Evolutionary conservation across 1,284 basidiomycete genomes (phyloP), one percentile per base, ranked within the genome.

Genomic region (Cryptococcus hybrid): DNA sequence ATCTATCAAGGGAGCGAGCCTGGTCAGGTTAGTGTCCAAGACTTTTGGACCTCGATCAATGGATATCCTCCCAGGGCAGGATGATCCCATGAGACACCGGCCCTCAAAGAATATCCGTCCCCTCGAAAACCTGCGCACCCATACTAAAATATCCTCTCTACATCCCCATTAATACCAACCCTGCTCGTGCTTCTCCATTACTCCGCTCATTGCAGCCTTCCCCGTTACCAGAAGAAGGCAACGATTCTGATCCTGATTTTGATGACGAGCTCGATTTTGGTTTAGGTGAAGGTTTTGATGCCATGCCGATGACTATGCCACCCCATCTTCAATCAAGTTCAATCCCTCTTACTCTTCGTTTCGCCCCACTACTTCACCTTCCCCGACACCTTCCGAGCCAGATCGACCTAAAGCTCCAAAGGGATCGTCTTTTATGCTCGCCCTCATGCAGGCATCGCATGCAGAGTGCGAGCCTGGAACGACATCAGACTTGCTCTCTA

Each of bases 401-500:
- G 15, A 35, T 9, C 38, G 47, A 24, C 49, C 51, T 12, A 15
- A 12, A 12, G 54, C 56, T 8, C 58, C 60, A 9, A 57, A 54
- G 3, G 58, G 57, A 24, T 60, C 68, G 1, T 61, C 65, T 24
- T 73, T 82, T 18, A 78, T 77, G 3, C 76, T 90, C 60, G 92
- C 92, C 1, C 82, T 99, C 38, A 86, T 95, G 52, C 89, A 90
- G 46, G 95, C 95, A 0, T 95, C 92, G 4, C 94, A 97, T 72
- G 89, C 93, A 2, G 95, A 98, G 74, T 92, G 90, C 13, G 84
- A 92, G 15, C 88, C 87, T 61, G 95, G 95, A 45, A 89, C 89
- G 1, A 92, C 95, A 61, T 85, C 87, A 47, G 95, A 99, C 77
- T 84, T 99, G 7, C 76, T 97, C 57, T 87, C 90, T 66, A 92